phyloP scores from a whole-genome alignment of 768 basidiomycete genomes.

The Mycena venus region DNA sequence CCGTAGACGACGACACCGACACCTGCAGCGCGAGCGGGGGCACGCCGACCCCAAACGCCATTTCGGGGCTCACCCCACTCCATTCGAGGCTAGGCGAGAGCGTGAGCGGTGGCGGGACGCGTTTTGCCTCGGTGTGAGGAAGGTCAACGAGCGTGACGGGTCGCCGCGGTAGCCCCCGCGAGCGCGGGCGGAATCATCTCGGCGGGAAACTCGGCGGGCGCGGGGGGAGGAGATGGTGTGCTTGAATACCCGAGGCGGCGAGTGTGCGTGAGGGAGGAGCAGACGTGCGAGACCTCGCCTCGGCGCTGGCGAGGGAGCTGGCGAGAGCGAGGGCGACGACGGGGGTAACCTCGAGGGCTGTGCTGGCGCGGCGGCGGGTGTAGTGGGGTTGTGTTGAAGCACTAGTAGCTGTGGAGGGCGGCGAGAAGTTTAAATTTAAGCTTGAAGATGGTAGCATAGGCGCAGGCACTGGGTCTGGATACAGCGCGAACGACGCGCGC shows the following conservation, averaged over 20 bases:
- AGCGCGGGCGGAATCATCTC: conserved; percentile 16
- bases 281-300: conserved; percentile 29
- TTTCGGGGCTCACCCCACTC: background rate
- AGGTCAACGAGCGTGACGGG: too few species aligned
- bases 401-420: background rate
- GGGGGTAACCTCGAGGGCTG: background rate
- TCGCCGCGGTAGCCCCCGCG: background rate
- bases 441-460: background rate
- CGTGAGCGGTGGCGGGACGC: too few species aligned
- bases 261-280: background rate
- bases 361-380: conserved; percentile 22
- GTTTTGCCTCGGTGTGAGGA: too few species aligned
- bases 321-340: background rate
- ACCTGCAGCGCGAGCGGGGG: background rate
- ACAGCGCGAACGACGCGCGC: conserved; percentile 25
- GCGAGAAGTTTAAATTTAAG: background rate
- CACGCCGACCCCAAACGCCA: background rate
- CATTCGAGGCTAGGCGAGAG: background rate
- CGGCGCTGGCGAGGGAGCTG: background rate
- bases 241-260: conserved; percentile 12
- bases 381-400: background rate
- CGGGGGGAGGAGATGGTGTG: conserved; percentile 25
- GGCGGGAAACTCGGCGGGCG: conserved; percentile 12
- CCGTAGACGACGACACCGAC: background rate
- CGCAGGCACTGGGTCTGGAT: conserved; percentile 5